Base-by-base conservation (phyloP, 192 early-diverging fungal species). In the Entomortierella chlamydospora region DNA sequence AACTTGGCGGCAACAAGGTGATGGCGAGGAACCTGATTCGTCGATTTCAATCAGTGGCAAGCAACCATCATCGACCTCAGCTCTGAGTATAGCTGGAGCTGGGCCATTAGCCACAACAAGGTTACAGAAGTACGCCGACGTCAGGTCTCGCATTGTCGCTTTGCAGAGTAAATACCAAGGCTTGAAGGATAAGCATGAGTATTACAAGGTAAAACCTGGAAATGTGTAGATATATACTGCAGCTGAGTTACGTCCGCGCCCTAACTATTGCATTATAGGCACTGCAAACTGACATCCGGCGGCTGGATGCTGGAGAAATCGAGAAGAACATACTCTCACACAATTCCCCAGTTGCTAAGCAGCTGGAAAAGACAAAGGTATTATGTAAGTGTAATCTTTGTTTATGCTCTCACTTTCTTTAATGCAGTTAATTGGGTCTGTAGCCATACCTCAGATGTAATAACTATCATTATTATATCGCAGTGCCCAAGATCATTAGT, bases 171-270 rank as follows among this genome's bases (percentile, higher is more conserved):
- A 60, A 28, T 61, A 78, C 20, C 54, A 70, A 22, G 37, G 52
- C 15, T 41, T 78, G 49, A 49, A 52, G 30, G 74, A 78, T 7
- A 78, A 70, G 41, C 67, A 69, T 23, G 47, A 57, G 15, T 78
- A 78, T n/a, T 78, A 78, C 50, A 78, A 58, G 67, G 74, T 78
- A 77, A 26, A 15, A 13, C n/a, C 37, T 30, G n/a, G n/a, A n/a
- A n/a, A 30, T 15, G 12, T 30, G 2, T 11, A 15, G 28, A 56
- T 30, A 13, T 25, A n/a, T n/a, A n/a, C n/a, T n/a, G n/a, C n/a
- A n/a, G n/a, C n/a, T n/a, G n/a, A n/a, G n/a, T 4, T 50, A 50
- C 17, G 3, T 50, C 49, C 4, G 49, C 49, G 4, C 4, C 15
- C 22, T 22, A 50, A 22, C 22, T 39, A 6, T 25, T 47, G 3